A percentile compares a stretch with the other conserved stretches of the same genome.
Evolutionary conservation across 2,329 filamentous ascomycete genomes (phyloP).

Genomic region (Alternaria gaisen): DNA sequence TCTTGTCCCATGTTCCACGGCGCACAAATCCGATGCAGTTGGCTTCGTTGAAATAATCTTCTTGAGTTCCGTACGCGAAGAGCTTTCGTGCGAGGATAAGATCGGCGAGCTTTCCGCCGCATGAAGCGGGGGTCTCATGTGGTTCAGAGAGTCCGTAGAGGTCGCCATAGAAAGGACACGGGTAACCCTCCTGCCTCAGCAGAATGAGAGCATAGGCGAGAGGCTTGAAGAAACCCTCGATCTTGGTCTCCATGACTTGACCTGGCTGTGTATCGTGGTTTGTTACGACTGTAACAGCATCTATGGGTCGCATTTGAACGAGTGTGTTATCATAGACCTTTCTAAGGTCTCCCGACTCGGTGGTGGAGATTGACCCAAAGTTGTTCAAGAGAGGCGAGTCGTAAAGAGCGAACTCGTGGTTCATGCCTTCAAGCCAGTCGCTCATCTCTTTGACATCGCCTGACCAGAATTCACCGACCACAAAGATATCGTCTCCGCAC

Average conservation of each 20-base stretch:
- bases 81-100: conserved; percentile 70
- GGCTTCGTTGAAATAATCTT: conserved; percentile 68
- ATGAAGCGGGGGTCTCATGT: conserved; percentile 62
- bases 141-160: conserved; percentile 69
- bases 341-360: conserved; percentile 67
- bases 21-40: conserved; percentile 71
- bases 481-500: conserved; percentile 65
- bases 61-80: conserved; percentile 72
- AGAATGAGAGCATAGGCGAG: conserved; percentile 77
- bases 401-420: conserved; percentile 65
- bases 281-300: conserved; percentile 73
- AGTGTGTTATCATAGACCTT: conserved; percentile 69
- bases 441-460: conserved; percentile 65
- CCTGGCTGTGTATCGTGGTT: conserved; percentile 76
- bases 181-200: conserved; percentile 68
- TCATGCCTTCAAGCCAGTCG: conserved; percentile 66
- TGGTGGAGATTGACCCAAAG: conserved; percentile 68
- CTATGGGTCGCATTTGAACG: conserved; percentile 62
- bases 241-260: conserved; percentile 69
- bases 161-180: conserved; percentile 76
- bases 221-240: conserved; percentile 74
- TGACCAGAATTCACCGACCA: conserved; percentile 76
- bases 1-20: conserved; percentile 62
- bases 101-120: conserved; percentile 64
- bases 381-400: conserved; percentile 75